phyloP scores from a whole-genome alignment of 129 eudicot genomes.

The Tagetes patula region DNA sequence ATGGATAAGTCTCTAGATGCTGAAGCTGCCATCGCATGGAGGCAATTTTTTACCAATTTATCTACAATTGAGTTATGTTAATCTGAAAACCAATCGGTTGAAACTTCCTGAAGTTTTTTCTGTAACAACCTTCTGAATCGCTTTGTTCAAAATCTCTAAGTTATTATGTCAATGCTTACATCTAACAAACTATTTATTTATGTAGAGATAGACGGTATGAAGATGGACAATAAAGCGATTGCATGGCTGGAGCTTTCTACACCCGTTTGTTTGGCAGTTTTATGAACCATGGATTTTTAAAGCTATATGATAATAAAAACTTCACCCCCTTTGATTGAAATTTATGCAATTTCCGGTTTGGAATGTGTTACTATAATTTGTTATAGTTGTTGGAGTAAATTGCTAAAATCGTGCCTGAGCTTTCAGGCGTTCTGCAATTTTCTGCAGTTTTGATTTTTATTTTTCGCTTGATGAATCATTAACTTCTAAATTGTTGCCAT shows the following conservation, averaged over 20 bases:
- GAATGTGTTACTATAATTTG: background rate
- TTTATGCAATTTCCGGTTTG: background rate
- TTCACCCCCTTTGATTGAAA: background rate
- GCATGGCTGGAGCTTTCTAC: background rate
- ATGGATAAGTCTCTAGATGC: background rate
- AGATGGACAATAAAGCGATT: background rate
- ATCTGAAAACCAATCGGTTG: background rate
- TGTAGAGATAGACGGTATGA: background rate
- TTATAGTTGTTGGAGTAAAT: no score
- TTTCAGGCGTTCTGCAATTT: no score
- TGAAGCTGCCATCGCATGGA: background rate
- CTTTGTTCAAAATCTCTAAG: no score
- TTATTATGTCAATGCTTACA: no score
- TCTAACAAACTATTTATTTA: no score
- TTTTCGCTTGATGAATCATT: no score
- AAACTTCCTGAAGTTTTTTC: no score
- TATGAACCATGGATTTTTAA: background rate
- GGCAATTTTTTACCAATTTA: background rate
- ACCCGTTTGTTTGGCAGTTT: constrained; percentile 9
- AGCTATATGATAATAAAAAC: background rate
- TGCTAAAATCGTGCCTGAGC: no score
- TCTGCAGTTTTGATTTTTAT: no score
- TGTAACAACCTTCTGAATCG: background rate
- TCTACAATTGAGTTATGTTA: background rate
- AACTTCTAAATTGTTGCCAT: no score